Conservation (phyloP, 208 protist genomes). For the Leishmania tropica region DNA sequence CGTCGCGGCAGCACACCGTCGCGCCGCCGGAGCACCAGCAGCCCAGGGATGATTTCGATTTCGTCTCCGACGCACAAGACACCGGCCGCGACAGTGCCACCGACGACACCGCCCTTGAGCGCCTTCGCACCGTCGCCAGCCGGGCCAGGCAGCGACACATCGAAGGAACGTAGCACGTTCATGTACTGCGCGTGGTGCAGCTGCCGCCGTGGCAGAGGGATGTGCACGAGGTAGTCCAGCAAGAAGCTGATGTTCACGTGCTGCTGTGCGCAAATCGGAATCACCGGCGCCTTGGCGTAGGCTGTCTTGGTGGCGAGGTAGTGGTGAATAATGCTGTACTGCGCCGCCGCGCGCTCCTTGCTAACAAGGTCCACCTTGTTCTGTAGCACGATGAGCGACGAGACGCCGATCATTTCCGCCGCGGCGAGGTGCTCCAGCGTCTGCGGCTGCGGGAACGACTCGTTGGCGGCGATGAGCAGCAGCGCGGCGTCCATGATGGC, state of each 20-base stretch:
- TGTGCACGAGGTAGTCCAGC: constrained; percentile 97
- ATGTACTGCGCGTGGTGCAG: constrained; percentile 93
- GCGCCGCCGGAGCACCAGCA: constrained; percentile 73
- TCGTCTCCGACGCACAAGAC: constrained; percentile 97
- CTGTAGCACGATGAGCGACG: constrained; percentile 99
- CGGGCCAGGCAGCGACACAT: constrained; percentile 98
- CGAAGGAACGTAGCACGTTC: constrained; percentile 99
- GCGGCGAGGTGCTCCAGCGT: constrained; percentile 97
- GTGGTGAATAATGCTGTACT: constrained; percentile 96
- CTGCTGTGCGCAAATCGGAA: constrained; percentile 99
- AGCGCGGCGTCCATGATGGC: constrained; percentile 99
- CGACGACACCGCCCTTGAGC: constrained; percentile 98
- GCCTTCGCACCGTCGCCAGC: constrained; percentile 83
- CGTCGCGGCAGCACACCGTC: constrained; percentile 39
- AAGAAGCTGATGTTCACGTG: constrained; percentile 98
- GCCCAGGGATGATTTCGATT: constrained; percentile 99
- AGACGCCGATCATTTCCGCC: constrained; percentile 99
- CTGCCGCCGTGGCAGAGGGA: constrained; percentile 97
- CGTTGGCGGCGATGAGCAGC: constrained; percentile 99
- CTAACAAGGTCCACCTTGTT: constrained; percentile 99
- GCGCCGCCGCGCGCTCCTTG: constrained; percentile 92
- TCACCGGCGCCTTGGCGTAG: constrained; percentile 94
- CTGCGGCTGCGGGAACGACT: constrained; percentile 97
- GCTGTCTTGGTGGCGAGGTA: constrained; percentile 90
- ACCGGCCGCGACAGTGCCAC: constrained; percentile 98